Base-by-base conservation (phyloP, 371 early-diverging fungal species). In the Coemansia sp. region DNA sequence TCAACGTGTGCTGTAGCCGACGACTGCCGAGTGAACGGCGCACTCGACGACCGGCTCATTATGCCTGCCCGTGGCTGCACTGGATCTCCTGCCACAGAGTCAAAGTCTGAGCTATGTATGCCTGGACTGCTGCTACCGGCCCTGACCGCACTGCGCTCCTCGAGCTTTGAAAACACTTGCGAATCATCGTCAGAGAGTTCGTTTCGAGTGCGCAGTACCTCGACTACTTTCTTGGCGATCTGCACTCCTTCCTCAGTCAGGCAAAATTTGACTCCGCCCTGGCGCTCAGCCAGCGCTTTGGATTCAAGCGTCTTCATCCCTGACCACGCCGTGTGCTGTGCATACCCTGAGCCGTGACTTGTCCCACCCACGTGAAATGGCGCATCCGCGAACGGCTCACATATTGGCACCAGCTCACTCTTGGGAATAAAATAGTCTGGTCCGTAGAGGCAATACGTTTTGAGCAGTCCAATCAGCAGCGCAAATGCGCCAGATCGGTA, bases 401-500 rank as follows among this genome's bases (percentile, higher is more conserved):
- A 91, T 3, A 66, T n/a, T 0, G 81, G 74, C 11, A 79, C 67
- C 28, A 71, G 70, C 57, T 76, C 67, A 48, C 36, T 51, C 63
- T 78, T 80, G 26, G 69, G 73, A 11, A 79, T 70, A 48, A 58
- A 79, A 46, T 71, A 70, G 57, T 79, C 80, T 3, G 59, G 55
- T 0, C 80, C 80, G 46, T 79, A 71, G 28, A 73, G 41, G 13
- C 70, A 70, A 15, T 60, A 63, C 0, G 73, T 61, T 48, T 79
- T 79, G 32, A 84, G 75, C 12, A 97, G 74, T 9, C 92, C 85
- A 2, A 93, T 66, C n/a, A 98, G 78, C 36, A 98, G 90, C 6
- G 88, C 94, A 78, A 94, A 98, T 2, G 88, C 84, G 4, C 91
- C 96, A 0, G 94, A 88, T 23, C 93, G 86, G 69, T 88, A 91